These are phyloP conservation scores for Trichosporon asahii DNA, from an alignment of 1,284 basidiomycete genomes.

Conservation along the genomic window DNA sequence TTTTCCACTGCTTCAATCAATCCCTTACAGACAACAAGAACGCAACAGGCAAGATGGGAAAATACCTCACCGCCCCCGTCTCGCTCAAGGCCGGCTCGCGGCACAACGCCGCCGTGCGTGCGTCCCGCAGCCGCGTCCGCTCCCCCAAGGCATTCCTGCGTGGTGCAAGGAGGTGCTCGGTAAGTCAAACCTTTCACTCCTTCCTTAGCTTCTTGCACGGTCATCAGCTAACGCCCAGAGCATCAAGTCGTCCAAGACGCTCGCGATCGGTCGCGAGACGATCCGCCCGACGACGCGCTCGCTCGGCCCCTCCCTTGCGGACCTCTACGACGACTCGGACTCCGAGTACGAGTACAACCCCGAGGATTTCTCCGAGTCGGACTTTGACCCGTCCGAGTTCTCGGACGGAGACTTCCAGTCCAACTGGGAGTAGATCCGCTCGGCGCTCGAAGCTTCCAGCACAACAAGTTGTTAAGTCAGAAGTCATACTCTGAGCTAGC, in stretches of 20 bases:
- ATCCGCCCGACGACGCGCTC: not conserved
- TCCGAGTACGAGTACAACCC: not conserved
- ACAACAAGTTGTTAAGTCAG: not conserved
- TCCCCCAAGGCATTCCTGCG: not conserved
- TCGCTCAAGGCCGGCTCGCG: not conserved
- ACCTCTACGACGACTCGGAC: not conserved
- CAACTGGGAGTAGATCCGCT: not conserved
- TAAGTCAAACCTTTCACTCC: not conserved
- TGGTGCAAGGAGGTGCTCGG: not conserved
- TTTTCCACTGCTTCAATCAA: not conserved
- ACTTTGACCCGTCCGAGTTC: not conserved
- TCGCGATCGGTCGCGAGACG: not conserved
- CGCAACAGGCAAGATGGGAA: not conserved
- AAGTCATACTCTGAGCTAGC: no score
- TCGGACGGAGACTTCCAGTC: not conserved
- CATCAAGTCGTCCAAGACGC: not conserved
- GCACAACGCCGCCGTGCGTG: conserved; percentile 1
- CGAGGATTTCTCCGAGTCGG: not conserved
- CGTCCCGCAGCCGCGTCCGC: not conserved
- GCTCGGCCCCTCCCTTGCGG: not conserved
- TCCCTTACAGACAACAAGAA: not conserved
- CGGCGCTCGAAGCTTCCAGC: not conserved
- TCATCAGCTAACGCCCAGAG: not conserved
- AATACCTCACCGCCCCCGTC: not conserved
- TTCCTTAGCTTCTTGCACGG: not conserved